phyloP scores from a whole-genome alignment of 768 basidiomycete species.

The Calocybe cyanea region DNA sequence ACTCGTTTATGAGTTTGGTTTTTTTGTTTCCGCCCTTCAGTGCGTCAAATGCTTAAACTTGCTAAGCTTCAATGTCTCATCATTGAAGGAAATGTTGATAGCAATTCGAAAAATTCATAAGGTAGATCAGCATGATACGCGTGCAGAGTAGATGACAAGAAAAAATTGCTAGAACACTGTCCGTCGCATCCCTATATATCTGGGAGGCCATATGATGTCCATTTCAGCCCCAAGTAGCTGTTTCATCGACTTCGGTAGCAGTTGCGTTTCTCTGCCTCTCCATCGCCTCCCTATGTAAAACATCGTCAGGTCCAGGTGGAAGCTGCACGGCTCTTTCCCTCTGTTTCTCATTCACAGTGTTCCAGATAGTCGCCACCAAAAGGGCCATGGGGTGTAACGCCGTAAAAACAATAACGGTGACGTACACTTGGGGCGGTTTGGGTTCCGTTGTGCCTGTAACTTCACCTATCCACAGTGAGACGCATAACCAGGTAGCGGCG shows the following conservation, averaged over 20 bases:
- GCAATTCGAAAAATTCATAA: too few relatives aligned
- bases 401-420: constrained; percentile 61
- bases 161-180: background rate
- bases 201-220: background rate
- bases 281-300: constrained; percentile 7
- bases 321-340: constrained; percentile 16
- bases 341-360: constrained; percentile 17
- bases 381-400: constrained; percentile 61
- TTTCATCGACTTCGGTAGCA: constrained; percentile 17
- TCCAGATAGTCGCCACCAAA: constrained; percentile 41
- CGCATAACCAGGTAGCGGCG: constrained; percentile 70
- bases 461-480: constrained; percentile 53
- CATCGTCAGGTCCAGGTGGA: constrained; percentile 16
- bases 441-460: constrained; percentile 26
- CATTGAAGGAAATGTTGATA: too few relatives aligned
- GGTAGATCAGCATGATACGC: too few relatives aligned
- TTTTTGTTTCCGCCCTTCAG: too few relatives aligned
- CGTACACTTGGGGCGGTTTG: constrained; percentile 63
- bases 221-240: constrained; percentile 16
- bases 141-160: background rate
- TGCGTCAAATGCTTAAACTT: too few relatives aligned
- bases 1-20: too few relatives aligned
- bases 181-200: background rate
- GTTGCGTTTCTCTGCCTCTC: constrained; percentile 6
- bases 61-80: too few relatives aligned